Percentiles rank a stretch among this genome's conserved stretches.
phyloP scores from a whole-genome alignment of 352 stramenopile genomes.

The Globisporangium alternatum region DNA sequence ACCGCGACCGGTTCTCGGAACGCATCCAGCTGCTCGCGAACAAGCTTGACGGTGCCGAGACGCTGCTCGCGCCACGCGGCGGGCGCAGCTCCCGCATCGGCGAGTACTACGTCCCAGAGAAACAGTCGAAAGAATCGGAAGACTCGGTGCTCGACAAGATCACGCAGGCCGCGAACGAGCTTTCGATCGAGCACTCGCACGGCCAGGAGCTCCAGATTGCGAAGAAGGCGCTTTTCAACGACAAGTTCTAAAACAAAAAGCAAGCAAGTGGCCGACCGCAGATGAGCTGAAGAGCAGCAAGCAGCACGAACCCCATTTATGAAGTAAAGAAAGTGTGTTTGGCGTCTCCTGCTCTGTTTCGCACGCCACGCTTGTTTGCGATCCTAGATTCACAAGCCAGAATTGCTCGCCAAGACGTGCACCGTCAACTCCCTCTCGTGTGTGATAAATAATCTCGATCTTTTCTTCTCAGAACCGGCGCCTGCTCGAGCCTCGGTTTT shows the following conservation, averaged over 20 bases:
- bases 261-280: slow-evolving; percentile 4
- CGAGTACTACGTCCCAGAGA: slow-evolving; percentile 86
- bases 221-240: slow-evolving; percentile 86
- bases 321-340: slow-evolving; percentile 9
- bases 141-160: slow-evolving; percentile 86
- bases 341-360: not conserved
- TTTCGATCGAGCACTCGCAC: slow-evolving; percentile 82
- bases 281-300: not conserved
- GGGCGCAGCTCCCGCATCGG: slow-evolving; percentile 69
- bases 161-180: slow-evolving; percentile 80
- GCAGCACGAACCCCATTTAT: slow-evolving; percentile 2
- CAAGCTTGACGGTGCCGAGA: slow-evolving; percentile 79
- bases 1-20: slow-evolving; percentile 88
- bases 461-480: slow-evolving; percentile 41
- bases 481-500: slow-evolving; percentile 41
- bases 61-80: slow-evolving; percentile 49
- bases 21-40: slow-evolving; percentile 84
- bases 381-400: not conserved
- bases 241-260: slow-evolving; percentile 42
- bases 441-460: slow-evolving; percentile 9
- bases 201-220: slow-evolving; percentile 77
- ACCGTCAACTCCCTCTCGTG: not conserved
- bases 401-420: not conserved
- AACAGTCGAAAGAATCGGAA: slow-evolving; percentile 71
- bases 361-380: not conserved